Conservation (phyloP, 2,329 filamentous ascomycete genomes). For the Penicillium thymicola region DNA sequence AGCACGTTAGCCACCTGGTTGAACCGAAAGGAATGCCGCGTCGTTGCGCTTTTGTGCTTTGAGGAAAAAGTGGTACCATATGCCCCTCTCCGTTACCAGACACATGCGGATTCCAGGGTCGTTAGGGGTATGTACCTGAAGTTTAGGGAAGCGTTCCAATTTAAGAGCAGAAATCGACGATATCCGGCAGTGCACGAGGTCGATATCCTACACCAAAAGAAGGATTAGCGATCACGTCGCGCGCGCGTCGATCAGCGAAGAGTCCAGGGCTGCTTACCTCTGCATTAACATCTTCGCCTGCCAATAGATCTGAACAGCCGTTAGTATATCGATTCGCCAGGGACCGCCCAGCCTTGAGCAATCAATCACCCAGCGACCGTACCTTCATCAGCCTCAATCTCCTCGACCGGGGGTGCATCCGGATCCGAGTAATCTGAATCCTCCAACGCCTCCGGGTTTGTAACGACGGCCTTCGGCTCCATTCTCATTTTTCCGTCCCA, state of each 20-base stretch:
- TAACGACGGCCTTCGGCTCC: slow-evolving; percentile 64
- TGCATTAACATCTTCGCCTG: slow-evolving; percentile 54
- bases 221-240: slow-evolving; percentile 14
- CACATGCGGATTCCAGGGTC: background rate
- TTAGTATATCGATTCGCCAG: slow-evolving; percentile 6
- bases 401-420: slow-evolving; percentile 64
- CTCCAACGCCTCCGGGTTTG: slow-evolving; percentile 76
- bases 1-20: background rate
- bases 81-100: background rate
- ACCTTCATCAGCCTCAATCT: slow-evolving; percentile 82
- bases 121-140: slow-evolving; percentile 49
- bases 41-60: background rate
- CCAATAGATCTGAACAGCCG: slow-evolving; percentile 52
- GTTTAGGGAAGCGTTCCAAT: slow-evolving; percentile 78
- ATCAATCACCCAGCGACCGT: slow-evolving; percentile 2
- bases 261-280: slow-evolving; percentile 40
- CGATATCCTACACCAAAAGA: slow-evolving; percentile 63
- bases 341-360: background rate
- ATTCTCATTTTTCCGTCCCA: slow-evolving; percentile 53
- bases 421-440: slow-evolving; percentile 83
- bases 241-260: background rate
- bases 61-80: background rate
- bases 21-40: background rate
- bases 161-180: slow-evolving; percentile 70
- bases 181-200: slow-evolving; percentile 84